Base-by-base conservation (phyloP, 1,284 basidiomycete genomes). In the Vanrija sp. region DNA sequence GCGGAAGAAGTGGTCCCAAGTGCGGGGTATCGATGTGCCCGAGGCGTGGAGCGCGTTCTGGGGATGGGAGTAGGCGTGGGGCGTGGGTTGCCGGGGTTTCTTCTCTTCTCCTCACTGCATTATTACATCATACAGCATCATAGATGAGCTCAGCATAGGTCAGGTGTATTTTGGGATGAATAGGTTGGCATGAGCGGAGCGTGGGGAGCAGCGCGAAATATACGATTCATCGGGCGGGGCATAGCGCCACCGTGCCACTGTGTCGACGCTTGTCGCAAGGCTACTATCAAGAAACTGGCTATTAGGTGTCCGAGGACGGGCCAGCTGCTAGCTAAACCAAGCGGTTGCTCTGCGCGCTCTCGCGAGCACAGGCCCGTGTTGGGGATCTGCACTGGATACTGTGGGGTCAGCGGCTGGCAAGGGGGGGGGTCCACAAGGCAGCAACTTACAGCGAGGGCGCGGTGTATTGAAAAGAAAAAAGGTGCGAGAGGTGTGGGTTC, bases 31-130 rank as follows among this genome's bases (percentile, higher is more conserved):
- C 22, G 60, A 59, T 1, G 27, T 67, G 43, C 69, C 70, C 6
- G 42, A 44, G 19, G 47, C 54, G n/a, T 74, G 72, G 72, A 60
- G 69, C 14, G 71, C 62, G 14, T 74, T 62, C 50, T 74, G 72
- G 72, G 72, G 72, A 0, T 71, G 66, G 65, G 53, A 51, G 18
- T 71, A 49, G 31, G 35, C 16, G 35, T 38, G n/a, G 3, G 42
- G 38, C 12, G 38, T 19, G n/a, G 38, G 2, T 25, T 25, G 5
- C 9, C 24, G 9, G 5, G 9, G 24, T 25, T 25, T 25, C 24
- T 9, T 25, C 5, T 4, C 9, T 25, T 14, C 15, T 31, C 31
- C 12, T 31, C 31, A 14, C 12, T 31, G 12, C 31, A 31, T 31
- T 31, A 31, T 31, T 31, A 14, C 31, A 31, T 31, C 9, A 31